These are phyloP conservation scores for Fulvia fulva DNA, from an alignment of 2,329 filamentous ascomycete genomes.

Conservation along the genomic window DNA sequence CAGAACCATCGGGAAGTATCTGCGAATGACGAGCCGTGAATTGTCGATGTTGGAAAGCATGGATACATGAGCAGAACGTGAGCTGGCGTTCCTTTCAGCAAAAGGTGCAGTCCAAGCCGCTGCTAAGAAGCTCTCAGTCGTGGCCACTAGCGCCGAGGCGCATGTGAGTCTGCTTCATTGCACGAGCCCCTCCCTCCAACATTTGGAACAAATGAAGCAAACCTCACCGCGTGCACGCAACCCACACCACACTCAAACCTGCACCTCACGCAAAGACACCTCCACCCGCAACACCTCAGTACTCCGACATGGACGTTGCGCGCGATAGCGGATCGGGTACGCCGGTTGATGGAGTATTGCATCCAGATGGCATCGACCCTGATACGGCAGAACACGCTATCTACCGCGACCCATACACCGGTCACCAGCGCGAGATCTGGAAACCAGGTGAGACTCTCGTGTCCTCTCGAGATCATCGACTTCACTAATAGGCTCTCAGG, in stretches of 20 bases:
- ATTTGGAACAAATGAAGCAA: no score
- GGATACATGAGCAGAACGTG: no score
- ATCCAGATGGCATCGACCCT: slow-evolving; percentile 3
- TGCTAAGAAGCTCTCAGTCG: no score
- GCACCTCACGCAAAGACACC: neutral
- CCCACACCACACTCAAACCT: neutral
- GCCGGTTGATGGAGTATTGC: neutral
- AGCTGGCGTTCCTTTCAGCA: no score
- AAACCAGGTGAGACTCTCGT: slow-evolving; percentile 23
- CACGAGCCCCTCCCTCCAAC: neutral
- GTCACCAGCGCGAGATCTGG: slow-evolving; percentile 36
- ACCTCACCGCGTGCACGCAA: no score
- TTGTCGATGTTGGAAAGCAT: no score
- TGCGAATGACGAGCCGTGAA: no score
- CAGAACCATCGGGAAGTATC: no score
- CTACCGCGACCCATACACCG: slow-evolving; percentile 22
- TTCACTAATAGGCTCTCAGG: slow-evolving; percentile 4
- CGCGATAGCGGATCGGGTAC: neutral
- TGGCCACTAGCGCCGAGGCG: neutral
- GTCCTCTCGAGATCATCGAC: neutral
- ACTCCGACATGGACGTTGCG: neutral
- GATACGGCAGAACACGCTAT: slow-evolving; percentile 14
- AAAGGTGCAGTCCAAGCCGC: no score
- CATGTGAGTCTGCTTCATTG: neutral
- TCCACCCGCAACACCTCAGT: neutral